Base-by-base conservation (phyloP, 2,329 filamentous ascomycete species). In the Clathrospora elynae region DNA sequence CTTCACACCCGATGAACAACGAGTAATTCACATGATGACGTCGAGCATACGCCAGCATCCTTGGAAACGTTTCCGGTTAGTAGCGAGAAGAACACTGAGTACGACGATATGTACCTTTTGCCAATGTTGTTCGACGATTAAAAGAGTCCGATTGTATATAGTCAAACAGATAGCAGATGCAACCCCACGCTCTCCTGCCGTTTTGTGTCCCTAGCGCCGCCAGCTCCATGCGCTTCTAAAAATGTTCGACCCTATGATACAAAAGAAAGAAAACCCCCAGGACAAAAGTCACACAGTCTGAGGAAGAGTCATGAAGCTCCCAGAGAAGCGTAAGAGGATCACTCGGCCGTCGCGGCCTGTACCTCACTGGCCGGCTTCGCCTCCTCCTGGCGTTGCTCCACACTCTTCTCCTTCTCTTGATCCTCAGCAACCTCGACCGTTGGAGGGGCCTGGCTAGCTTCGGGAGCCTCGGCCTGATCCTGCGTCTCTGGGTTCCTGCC, bases 401-500 rank as follows among this genome's bases (percentile, higher is more conserved):
- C 62, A 31, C 63, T 71, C 61, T 64, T 64, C 64, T 77, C 75
- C 65, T 77, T 76, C 46, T 59, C 53, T 43, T 73, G 39, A 53
- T 76, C 75, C 22, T 68, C 71, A 5, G 51, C 64, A 7, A 61
- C 71, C 24, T 70, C 66, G 11, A 72, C 73, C 8, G 60, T 70
- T 2, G 72, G 68, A 35, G 74, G 73, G 11, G 55, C 55, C 8
- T 72, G 68, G 42, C 67, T 74, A 9, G 69, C 70, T 46, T 71
- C 68, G 4, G 62, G 57, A 11, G 67, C 71, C 46, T 70, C 68
- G 2, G 60, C 61, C 12, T 72, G 71, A 11, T 71, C 71, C 16
- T 70, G 69, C 8, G 80, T 84, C 55, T 79, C 78, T 1, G 80
- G 81, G 50, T 83, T 80, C 40, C 76, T 49, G 20, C 79, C 81